Evolutionary conservation across 768 basidiomycete genomes (phyloP).

Genomic region (Pleurotus sapidus): DNA sequence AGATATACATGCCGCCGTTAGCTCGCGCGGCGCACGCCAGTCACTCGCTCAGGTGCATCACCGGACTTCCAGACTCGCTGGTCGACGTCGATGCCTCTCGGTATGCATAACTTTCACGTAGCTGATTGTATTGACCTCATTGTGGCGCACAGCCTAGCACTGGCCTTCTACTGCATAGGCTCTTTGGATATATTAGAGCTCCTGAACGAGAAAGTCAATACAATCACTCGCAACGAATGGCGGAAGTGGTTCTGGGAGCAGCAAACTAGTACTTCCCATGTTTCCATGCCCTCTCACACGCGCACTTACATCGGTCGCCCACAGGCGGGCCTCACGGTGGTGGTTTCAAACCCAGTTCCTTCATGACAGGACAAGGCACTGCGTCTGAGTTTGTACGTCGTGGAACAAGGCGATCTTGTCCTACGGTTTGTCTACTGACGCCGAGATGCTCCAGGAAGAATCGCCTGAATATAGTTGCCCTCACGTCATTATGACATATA

Average conservation of each 20-base stretch:
- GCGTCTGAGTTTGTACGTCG: slow-evolving; percentile 12
- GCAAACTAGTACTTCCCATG: slow-evolving; percentile 53
- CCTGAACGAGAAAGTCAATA: slow-evolving; percentile 41
- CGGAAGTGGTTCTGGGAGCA: slow-evolving; percentile 88
- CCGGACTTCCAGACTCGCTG: slow-evolving; percentile 67
- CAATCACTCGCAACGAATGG: slow-evolving; percentile 61
- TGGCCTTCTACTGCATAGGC: slow-evolving; percentile 88
- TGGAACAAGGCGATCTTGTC: slow-evolving; percentile 2
- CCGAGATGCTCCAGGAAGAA: slow-evolving; percentile 19
- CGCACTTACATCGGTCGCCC: neutral
- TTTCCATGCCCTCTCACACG: slow-evolving; percentile 5
- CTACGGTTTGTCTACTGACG: neutral
- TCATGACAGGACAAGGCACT: slow-evolving; percentile 45
- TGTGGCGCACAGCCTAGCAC: slow-evolving; percentile 56
- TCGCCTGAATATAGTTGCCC: slow-evolving; percentile 62
- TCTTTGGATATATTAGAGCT: slow-evolving; percentile 73
- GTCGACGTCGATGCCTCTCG: slow-evolving; percentile 71
- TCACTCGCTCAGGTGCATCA: slow-evolving; percentile 68
- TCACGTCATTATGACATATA: slow-evolving; percentile 93
- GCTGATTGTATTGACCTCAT: too few species aligned
- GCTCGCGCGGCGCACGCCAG: slow-evolving; percentile 47
- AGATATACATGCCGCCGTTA: slow-evolving; percentile 8
- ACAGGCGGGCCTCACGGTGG: slow-evolving; percentile 57
- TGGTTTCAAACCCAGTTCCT: slow-evolving; percentile 76
- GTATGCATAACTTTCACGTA: slow-evolving; percentile 28